Conservation (phyloP, 768 basidiomycete species). For the Baorangia bicolor region DNA sequence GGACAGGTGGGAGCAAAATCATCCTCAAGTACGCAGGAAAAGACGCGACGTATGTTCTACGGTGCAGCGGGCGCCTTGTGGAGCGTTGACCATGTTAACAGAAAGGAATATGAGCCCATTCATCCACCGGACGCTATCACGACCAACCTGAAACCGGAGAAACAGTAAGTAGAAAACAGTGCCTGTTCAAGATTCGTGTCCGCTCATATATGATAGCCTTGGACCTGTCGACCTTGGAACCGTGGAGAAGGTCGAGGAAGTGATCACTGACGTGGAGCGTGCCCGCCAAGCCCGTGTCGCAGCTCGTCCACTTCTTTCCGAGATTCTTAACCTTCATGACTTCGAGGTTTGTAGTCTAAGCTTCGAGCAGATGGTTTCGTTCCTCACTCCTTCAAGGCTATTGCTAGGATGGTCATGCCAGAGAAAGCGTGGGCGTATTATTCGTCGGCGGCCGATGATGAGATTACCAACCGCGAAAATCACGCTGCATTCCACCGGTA, state of each 20-base stretch:
- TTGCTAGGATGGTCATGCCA: conserved; percentile 78
- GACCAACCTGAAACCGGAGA: conserved; percentile 76
- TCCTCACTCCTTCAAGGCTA: conserved; percentile 49
- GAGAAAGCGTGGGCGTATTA: conserved; percentile 97
- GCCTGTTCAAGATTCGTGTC: neutral
- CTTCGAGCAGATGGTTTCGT: neutral
- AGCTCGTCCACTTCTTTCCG: conserved; percentile 68
- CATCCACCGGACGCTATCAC: conserved; percentile 84
- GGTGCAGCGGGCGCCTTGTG: neutral
- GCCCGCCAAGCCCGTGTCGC: conserved; percentile 59
- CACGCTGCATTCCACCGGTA: conserved; percentile 89
- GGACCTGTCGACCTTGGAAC: conserved; percentile 73
- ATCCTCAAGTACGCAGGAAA: conserved; percentile 88
- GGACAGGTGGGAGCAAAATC: conserved; percentile 73
- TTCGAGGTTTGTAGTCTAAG: conserved; percentile 64
- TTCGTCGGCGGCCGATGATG: conserved; percentile 94
- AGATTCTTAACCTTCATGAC: conserved; percentile 89
- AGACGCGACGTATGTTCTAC: conserved; percentile 73
- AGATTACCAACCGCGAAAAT: conserved; percentile 88
- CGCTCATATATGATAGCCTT: conserved; percentile 42
- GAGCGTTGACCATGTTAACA: conserved; percentile 25
- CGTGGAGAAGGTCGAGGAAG: conserved; percentile 58
- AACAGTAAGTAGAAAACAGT: conserved; percentile 53
- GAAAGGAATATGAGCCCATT: conserved; percentile 82
- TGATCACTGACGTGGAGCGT: conserved; percentile 69